Percentiles rank a stretch among this genome's conserved stretches.
Conservation (phyloP, 2,329 filamentous ascomycete species). For the Penicillium verrucosum region DNA sequence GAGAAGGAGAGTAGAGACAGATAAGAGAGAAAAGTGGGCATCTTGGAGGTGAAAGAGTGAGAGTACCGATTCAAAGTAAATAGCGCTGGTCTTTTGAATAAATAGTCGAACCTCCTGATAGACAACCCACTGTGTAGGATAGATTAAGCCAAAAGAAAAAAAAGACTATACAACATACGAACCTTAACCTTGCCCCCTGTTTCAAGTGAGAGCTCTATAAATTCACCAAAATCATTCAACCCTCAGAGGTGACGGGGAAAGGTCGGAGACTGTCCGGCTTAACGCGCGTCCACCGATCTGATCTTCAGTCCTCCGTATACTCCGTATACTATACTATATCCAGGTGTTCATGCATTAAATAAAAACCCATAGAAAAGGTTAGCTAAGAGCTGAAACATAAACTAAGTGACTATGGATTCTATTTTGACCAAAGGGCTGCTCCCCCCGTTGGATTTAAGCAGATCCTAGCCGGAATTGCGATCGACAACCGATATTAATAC, state of each 20-base stretch:
- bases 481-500: too few relatives aligned
- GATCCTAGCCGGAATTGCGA: too few relatives aligned
- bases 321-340: neutral
- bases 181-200: neutral
- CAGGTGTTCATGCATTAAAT: neutral
- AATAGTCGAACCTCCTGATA: neutral
- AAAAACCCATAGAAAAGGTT: neutral
- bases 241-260: neutral
- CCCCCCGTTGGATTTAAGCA: too few relatives aligned
- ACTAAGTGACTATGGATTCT: neutral
- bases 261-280: neutral
- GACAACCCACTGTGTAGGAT: neutral
- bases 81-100: neutral
- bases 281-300: neutral
- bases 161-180: neutral
- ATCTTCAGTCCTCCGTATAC: neutral
- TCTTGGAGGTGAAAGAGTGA: neutral
- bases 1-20: neutral
- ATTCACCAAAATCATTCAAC: neutral
- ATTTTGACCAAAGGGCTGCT: neutral
- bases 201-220: too few relatives aligned
- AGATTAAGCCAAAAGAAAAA: neutral
- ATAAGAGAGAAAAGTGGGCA: neutral
- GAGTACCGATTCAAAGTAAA: neutral
- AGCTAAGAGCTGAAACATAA: neutral